These are phyloP conservation scores for Colletotrichum aenigma DNA, from an alignment of 2,329 filamentous ascomycete genomes.

Conservation along the genomic window DNA sequence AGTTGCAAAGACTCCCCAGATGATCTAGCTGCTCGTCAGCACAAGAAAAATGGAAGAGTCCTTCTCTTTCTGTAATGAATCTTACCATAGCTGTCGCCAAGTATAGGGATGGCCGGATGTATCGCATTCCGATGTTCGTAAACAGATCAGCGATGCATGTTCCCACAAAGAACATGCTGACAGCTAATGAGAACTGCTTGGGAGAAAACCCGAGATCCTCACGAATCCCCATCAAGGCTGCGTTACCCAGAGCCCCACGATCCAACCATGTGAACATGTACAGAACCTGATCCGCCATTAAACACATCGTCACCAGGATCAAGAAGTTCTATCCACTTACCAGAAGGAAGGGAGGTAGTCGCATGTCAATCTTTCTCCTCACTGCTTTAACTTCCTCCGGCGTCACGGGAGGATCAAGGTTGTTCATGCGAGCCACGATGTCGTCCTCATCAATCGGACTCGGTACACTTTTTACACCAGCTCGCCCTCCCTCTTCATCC, in stretches of 20 bases:
- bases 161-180: conserved; percentile 26
- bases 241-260: conserved; percentile 20
- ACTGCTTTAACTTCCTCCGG: conserved; percentile 17
- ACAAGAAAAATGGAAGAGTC: not conserved
- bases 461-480: not conserved
- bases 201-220: conserved; percentile 23
- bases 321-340: not conserved
- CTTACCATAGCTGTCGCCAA: conserved; percentile 10
- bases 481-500: not conserved
- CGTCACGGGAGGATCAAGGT: conserved; percentile 19
- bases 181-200: conserved; percentile 23
- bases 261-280: conserved; percentile 21
- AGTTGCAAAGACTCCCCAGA: conserved; percentile 8
- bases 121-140: conserved; percentile 9
- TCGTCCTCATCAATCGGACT: not conserved
- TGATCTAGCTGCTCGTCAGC: not conserved
- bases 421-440: conserved; percentile 14
- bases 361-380: conserved; percentile 22
- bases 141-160: conserved; percentile 8
- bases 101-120: conserved; percentile 7
- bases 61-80: too few relatives aligned
- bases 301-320: not conserved
- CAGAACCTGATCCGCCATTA: not conserved
- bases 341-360: conserved; percentile 13
- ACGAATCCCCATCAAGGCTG: conserved; percentile 24